These are phyloP conservation scores for Ormosia emarginata DNA, from an alignment of 306 rosid genomes.

Conservation along the genomic window DNA sequence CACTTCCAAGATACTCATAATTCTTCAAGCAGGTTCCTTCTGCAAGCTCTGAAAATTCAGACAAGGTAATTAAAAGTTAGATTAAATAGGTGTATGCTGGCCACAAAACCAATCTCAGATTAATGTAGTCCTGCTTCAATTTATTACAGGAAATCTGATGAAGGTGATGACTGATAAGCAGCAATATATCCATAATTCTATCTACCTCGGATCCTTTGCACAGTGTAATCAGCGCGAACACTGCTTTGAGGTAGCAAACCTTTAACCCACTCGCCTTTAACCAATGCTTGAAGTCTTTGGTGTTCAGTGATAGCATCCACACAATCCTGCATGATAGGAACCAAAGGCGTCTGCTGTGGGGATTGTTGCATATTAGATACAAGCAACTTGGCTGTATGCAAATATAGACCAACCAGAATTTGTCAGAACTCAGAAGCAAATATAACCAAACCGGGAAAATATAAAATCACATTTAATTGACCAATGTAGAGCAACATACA, in stretches of 20 bases:
- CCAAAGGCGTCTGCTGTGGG: constrained; percentile 61
- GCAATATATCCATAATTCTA: constrained; percentile 13
- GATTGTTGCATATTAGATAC: constrained; percentile 50
- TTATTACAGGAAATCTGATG: not conserved
- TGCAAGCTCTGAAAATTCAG: constrained; percentile 66
- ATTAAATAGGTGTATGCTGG: not conserved
- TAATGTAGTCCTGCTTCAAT: not conserved
- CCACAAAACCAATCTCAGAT: constrained; percentile 13
- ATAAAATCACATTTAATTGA: constrained; percentile 12
- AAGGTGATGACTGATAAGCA: constrained; percentile 2
- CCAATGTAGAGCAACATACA: constrained; percentile 39
- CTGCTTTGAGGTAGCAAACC: constrained; percentile 92
- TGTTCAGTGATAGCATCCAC: constrained; percentile 81
- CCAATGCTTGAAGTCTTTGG: constrained; percentile 84
- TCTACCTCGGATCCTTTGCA: constrained; percentile 80
- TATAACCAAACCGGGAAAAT: constrained; percentile 17
- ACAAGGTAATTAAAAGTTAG: constrained; percentile 16
- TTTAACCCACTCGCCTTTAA: constrained; percentile 95
- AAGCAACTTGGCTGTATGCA: constrained; percentile 55
- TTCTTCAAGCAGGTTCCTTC: constrained; percentile 96
- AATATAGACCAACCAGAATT: constrained; percentile 20
- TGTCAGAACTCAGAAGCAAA: constrained; percentile 17
- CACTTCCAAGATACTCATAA: constrained; percentile 84
- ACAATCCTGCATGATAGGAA: constrained; percentile 79
- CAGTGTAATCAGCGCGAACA: constrained; percentile 78